phyloP scores from a whole-genome alignment of 2,329 filamentous ascomycete species.

The Diaporthe humulicola region DNA sequence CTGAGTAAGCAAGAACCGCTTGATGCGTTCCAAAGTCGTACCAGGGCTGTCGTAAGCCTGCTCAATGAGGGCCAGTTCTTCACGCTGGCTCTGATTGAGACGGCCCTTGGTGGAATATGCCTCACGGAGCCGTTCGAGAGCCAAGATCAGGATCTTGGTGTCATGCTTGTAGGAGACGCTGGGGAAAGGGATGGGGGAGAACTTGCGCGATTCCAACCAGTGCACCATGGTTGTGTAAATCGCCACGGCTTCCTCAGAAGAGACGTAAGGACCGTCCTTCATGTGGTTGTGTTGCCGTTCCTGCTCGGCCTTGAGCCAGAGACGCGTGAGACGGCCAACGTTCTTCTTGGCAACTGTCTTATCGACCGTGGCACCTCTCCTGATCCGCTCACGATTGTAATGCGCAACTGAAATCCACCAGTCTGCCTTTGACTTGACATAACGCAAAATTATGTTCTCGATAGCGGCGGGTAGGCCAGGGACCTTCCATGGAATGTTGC shows the following conservation, averaged over 20 bases:
- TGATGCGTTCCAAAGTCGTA: conserved; percentile 95
- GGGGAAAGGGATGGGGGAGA: conserved; percentile 98
- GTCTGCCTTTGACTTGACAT: conserved; percentile 98
- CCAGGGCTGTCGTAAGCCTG: conserved; percentile 98
- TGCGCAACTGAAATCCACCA: conserved; percentile 99
- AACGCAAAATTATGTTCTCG: conserved; percentile 97
- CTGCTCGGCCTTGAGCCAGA: conserved; percentile 99
- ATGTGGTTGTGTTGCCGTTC: conserved; percentile 99
- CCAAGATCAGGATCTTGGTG: conserved; percentile 97
- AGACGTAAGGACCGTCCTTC: conserved; percentile 99
- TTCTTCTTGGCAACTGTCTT: conserved; percentile 99
- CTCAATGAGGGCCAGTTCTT: conserved; percentile 96
- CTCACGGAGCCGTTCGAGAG: conserved; percentile 91
- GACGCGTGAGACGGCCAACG: conserved; percentile 89
- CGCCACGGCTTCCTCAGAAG: conserved; percentile 96
- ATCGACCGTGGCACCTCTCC: conserved; percentile 95
- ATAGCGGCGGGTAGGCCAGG: conserved; percentile 96
- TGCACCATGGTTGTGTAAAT: conserved; percentile 99
- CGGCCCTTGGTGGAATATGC: conserved; percentile 98
- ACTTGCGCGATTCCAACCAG: conserved; percentile 98
- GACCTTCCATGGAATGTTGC: conserved; percentile 99
- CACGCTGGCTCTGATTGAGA: conserved; percentile 96
- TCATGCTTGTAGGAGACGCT: conserved; percentile 99
- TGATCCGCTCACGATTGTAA: conserved; percentile 97
- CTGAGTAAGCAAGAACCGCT: conserved; percentile 96